Evolutionary conservation across 2,329 filamentous ascomycete species (phyloP).

Genomic region (Ophiostoma ulmi): DNA sequence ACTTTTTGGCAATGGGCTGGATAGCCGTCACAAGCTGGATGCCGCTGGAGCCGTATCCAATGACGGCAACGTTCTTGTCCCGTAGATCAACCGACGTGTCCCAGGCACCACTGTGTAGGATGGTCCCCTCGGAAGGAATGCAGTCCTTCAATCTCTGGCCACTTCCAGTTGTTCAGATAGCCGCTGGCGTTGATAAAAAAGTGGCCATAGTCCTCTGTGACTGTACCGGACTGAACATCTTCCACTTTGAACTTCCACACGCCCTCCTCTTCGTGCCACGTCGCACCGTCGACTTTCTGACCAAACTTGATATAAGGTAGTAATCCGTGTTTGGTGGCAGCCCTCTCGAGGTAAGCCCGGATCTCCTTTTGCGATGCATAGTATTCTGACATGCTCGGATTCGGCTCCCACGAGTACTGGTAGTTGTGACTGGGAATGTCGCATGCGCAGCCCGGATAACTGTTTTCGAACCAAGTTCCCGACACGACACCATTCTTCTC

Average conservation of each 20-base stretch:
- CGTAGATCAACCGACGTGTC: conserved; percentile 27
- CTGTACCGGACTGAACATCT: conserved; percentile 2
- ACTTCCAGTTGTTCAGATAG: conserved; percentile 47
- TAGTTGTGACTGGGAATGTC: conserved; percentile 28
- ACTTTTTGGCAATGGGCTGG: conserved; percentile 34
- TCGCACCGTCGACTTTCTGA: conserved; percentile 19
- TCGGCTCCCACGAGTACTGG: conserved; percentile 26
- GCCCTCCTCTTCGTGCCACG: conserved; percentile 25
- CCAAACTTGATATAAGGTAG: conserved; percentile 22
- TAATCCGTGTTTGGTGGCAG: conserved; percentile 23
- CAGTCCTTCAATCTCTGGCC: conserved; percentile 33
- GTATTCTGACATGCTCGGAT: conserved; percentile 25
- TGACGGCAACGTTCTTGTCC: conserved; percentile 24
- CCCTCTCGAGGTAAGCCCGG: conserved; percentile 20
- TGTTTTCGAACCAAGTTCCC: conserved; percentile 28
- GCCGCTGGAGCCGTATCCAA: conserved; percentile 25
- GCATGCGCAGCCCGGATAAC: conserved; percentile 28
- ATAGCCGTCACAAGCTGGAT: conserved; percentile 33
- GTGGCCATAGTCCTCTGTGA: conserved; percentile 36
- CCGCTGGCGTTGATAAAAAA: conserved; percentile 47
- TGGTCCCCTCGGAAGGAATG: conserved; percentile 23
- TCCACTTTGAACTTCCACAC: conserved; percentile 20
- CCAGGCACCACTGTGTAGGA: conserved; percentile 27
- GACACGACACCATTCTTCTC: conserved; percentile 25
- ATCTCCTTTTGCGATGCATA: conserved; percentile 25